These are phyloP conservation scores for Scheffersomyces lignosus DNA, from an alignment of 805 yeast genomes.

Conservation along the genomic window DNA sequence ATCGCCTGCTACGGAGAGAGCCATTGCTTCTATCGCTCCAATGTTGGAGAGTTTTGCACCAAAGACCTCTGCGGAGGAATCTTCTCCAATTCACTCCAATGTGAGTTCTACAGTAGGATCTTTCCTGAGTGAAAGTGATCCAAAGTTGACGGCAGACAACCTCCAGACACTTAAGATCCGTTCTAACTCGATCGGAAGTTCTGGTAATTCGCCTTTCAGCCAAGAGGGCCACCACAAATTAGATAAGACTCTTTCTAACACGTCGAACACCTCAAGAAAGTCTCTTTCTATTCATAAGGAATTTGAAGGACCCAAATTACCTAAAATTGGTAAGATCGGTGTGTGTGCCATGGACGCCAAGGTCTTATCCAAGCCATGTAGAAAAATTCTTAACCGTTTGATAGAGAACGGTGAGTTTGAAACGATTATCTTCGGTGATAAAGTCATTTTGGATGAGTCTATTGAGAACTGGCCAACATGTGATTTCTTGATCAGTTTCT, in stretches of 20 bases:
- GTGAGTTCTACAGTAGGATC: conserved; percentile 19
- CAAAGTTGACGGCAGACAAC: conserved; percentile 16
- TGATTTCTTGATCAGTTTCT: conserved; percentile 89
- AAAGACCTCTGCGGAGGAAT: conserved; percentile 51
- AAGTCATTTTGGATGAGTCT: conserved; percentile 89
- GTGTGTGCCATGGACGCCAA: conserved; percentile 99
- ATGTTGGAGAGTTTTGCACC: conserved; percentile 73
- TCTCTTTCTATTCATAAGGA: conserved; percentile 37
- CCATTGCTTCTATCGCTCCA: conserved; percentile 80
- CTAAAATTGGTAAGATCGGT: conserved; percentile 89
- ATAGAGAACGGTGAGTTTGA: conserved; percentile 95
- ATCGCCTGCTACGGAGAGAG: conserved; percentile 46
- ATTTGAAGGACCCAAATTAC: conserved; percentile 50
- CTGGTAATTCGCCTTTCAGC: conserved; percentile 1
- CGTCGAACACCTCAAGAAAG: conserved; percentile 31
- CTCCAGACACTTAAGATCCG: no score
- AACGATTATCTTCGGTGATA: conserved; percentile 95
- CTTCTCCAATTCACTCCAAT: not conserved
- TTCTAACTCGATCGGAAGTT: conserved; percentile 3
- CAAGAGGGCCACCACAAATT: conserved; percentile 21
- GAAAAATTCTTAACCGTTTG: conserved; percentile 82
- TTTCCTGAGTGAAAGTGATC: not conserved
- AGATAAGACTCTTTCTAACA: conserved; percentile 37
- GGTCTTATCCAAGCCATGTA: conserved; percentile 92
- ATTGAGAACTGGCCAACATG: conserved; percentile 99